phyloP scores from a whole-genome alignment of 1,284 basidiomycete species.

The Cyathus pygmaeus region DNA sequence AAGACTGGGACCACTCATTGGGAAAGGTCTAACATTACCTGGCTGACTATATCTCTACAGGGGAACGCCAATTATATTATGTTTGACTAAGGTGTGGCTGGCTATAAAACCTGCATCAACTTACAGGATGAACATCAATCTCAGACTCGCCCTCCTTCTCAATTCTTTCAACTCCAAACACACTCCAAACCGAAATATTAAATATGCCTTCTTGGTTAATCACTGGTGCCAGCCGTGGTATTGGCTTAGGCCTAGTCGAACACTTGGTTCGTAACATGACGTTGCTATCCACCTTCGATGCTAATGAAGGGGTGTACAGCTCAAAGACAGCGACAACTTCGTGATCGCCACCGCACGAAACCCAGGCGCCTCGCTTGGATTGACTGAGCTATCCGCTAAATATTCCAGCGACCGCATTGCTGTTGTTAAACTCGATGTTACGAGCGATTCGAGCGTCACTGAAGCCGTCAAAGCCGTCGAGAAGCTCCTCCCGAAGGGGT shows the following conservation, averaged over 20 bases:
- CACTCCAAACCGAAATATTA: neutral
- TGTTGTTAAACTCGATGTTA: constrained; percentile 16
- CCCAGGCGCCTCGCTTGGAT: constrained; percentile 5
- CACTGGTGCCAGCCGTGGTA: constrained; percentile 29
- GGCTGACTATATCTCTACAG: too few relatives aligned
- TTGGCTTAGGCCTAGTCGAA: constrained; percentile 18
- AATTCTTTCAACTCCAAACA: neutral
- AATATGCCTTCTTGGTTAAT: constrained; percentile 22
- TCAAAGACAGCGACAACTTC: constrained; percentile 23
- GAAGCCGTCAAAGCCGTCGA: constrained; percentile 14
- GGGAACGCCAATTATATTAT: too few relatives aligned
- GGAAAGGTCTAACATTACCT: too few relatives aligned
- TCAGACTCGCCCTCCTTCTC: too few relatives aligned
- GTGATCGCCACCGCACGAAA: constrained; percentile 26
- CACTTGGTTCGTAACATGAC: constrained; percentile 12
- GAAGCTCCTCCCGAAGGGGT: constrained; percentile 24
- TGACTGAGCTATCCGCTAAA: constrained; percentile 15
- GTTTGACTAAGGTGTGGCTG: too few relatives aligned
- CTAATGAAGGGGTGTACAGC: constrained; percentile 11
- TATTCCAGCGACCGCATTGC: constrained; percentile 13
- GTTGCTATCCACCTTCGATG: neutral
- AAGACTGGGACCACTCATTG: too few relatives aligned
- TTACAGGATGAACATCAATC: too few relatives aligned
- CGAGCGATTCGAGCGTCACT: constrained; percentile 16
- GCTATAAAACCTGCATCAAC: too few relatives aligned